Evolutionary conservation across 805 yeast genomes (phyloP).

Genomic region (Kazachstania psychrophila): DNA sequence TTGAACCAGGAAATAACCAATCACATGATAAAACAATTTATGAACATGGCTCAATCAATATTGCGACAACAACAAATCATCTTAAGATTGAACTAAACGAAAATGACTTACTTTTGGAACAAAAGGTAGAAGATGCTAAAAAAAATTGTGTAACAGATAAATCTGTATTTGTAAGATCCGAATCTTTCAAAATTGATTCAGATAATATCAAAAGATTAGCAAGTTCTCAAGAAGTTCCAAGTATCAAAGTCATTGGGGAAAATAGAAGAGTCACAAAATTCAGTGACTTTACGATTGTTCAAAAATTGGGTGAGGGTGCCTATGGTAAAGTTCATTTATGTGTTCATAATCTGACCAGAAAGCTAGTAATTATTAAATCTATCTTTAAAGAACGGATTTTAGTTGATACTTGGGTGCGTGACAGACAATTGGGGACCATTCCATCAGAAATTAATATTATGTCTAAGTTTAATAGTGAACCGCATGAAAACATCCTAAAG

Average conservation of each 20-base stretch:
- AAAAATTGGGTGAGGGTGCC: constrained; percentile 89
- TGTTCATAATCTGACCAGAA: constrained; percentile 49
- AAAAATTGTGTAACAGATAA: constrained; percentile 16
- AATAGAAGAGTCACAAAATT: constrained; percentile 61
- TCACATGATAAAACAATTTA: background rate
- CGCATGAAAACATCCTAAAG: constrained; percentile 79
- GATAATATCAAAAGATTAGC: constrained; percentile 16
- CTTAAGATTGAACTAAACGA: no score
- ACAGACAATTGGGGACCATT: constrained; percentile 77
- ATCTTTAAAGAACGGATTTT: constrained; percentile 84
- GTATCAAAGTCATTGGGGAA: constrained; percentile 40
- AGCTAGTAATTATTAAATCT: constrained; percentile 73
- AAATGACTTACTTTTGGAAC: no score
- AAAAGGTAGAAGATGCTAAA: constrained; percentile 17
- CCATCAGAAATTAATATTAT: constrained; percentile 90
- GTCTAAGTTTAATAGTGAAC: constrained; percentile 60
- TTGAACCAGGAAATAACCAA: background rate
- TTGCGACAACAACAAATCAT: background rate
- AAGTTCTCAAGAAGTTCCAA: background rate
- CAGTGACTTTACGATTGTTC: constrained; percentile 56
- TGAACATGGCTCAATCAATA: background rate
- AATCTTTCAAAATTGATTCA: constrained; percentile 22
- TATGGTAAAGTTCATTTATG: constrained; percentile 87
- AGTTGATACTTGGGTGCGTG: constrained; percentile 96
- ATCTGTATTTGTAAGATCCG: constrained; percentile 19